A percentile compares a stretch with the other conserved stretches of the same genome.
These are phyloP conservation scores for Ustilago crameri DNA, from an alignment of 1,284 basidiomycete genomes.

Conservation along the genomic window DNA sequence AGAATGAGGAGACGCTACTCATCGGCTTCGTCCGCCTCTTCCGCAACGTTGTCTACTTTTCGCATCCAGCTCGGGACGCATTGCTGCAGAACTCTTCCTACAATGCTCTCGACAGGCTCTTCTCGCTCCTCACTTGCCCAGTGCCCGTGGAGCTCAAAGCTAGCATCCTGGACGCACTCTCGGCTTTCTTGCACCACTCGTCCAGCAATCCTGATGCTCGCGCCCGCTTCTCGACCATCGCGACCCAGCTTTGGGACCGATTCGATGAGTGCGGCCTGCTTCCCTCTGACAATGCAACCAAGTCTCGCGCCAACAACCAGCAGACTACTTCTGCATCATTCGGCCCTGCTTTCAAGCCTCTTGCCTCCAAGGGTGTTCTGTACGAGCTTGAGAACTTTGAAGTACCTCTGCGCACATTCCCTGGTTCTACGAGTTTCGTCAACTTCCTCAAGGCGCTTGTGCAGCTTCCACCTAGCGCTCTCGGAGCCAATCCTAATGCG, in stretches of 20 bases:
- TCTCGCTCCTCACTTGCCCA: slow-evolving; percentile 60
- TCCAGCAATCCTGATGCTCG: slow-evolving; percentile 18
- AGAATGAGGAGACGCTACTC: slow-evolving; percentile 81
- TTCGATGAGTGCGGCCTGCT: slow-evolving; percentile 75
- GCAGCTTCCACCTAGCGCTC: slow-evolving; percentile 28
- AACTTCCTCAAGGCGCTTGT: slow-evolving; percentile 80
- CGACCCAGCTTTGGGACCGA: slow-evolving; percentile 81
- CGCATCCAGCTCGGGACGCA: slow-evolving; percentile 80
- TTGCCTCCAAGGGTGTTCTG: slow-evolving; percentile 55
- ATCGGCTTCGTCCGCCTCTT: slow-evolving; percentile 84
- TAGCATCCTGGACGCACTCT: slow-evolving; percentile 81
- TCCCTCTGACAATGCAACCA: slow-evolving; percentile 24
- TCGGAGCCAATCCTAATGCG: slow-evolving; percentile 28
- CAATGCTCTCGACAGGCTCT: slow-evolving; percentile 80
- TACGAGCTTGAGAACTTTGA: slow-evolving; percentile 86
- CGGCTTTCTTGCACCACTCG: slow-evolving; percentile 75
- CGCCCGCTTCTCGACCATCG: slow-evolving; percentile 72
- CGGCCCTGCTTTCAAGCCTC: slow-evolving; percentile 36
- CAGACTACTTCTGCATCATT: slow-evolving; percentile 11
- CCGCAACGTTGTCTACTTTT: slow-evolving; percentile 81
- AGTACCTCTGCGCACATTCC: slow-evolving; percentile 80
- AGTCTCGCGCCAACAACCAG: slow-evolving; percentile 10
- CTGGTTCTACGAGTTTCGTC: slow-evolving; percentile 87
- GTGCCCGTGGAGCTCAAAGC: slow-evolving; percentile 90
- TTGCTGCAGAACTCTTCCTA: slow-evolving; percentile 80